Percentiles rank a stretch among this genome's conserved stretches.
Evolutionary conservation across 1,284 basidiomycete species (phyloP).

Genomic region (Ganoderma sp.): DNA sequence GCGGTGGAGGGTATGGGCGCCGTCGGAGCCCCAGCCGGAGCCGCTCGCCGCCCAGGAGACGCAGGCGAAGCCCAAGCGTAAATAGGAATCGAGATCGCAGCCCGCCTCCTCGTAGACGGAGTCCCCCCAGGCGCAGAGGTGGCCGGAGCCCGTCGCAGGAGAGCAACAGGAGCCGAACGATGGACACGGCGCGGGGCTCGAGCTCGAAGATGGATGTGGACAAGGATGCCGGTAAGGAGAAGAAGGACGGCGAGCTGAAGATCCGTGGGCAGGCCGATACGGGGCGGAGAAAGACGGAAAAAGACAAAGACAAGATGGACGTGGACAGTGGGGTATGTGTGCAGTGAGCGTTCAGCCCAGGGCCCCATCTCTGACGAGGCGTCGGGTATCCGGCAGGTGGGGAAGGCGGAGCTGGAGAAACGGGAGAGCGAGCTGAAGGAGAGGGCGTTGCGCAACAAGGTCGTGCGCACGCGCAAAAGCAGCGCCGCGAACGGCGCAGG

Average conservation of each 20-base stretch:
- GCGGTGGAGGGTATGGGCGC: slow-evolving; percentile 27
- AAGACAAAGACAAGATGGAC: slow-evolving; percentile 38
- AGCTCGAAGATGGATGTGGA: slow-evolving; percentile 56
- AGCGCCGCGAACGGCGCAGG: slow-evolving; percentile 25
- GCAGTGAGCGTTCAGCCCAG: not conserved
- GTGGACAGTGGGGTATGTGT: slow-evolving; percentile 7
- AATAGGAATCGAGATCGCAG: slow-evolving; percentile 25
- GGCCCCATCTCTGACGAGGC: slow-evolving; percentile 5
- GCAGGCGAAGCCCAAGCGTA: slow-evolving; percentile 42
- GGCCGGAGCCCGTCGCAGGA: slow-evolving; percentile 26
- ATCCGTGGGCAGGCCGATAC: slow-evolving; percentile 73
- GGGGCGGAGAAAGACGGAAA: slow-evolving; percentile 49
- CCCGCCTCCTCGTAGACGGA: slow-evolving; percentile 34
- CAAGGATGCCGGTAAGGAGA: slow-evolving; percentile 22
- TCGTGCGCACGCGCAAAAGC: slow-evolving; percentile 70
- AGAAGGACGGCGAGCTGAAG: slow-evolving; percentile 56
- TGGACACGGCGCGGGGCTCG: slow-evolving; percentile 27
- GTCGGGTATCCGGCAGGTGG: slow-evolving; percentile 17
- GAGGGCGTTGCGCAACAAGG: slow-evolving; percentile 78
- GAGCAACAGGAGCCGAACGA: slow-evolving; percentile 35
- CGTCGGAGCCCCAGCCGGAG: slow-evolving; percentile 37
- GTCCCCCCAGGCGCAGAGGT: slow-evolving; percentile 31
- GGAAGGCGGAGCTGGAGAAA: slow-evolving; percentile 50
- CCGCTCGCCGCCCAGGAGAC: slow-evolving; percentile 46
- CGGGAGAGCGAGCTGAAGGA: slow-evolving; percentile 80